Evolutionary conservation across 2,329 filamentous ascomycete species (phyloP).

Genomic region (Ascochyta pisi): DNA sequence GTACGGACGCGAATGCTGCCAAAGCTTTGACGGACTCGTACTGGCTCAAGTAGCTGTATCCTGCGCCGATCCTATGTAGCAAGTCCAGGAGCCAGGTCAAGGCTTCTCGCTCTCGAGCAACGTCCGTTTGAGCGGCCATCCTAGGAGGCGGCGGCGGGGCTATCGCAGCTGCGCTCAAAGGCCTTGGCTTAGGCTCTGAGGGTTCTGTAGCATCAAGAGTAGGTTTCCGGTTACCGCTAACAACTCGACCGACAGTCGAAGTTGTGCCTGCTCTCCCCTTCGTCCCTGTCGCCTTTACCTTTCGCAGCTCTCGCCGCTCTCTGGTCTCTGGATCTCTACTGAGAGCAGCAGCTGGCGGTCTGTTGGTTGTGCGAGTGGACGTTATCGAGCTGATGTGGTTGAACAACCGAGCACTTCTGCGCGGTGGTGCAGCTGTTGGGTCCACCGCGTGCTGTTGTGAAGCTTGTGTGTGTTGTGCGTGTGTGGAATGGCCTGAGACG

Average conservation of each 20-base stretch:
- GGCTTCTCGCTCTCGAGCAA: conserved; percentile 74
- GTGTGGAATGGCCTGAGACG: conserved; percentile 78
- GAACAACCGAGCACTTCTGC: conserved; percentile 54
- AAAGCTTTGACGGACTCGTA: conserved; percentile 82
- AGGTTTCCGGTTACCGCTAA: conserved; percentile 88
- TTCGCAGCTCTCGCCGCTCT: conserved; percentile 78
- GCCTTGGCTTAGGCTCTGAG: conserved; percentile 66
- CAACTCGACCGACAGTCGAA: conserved; percentile 80
- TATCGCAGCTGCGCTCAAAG: conserved; percentile 43
- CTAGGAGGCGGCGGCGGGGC: conserved; percentile 38
- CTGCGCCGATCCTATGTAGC: conserved; percentile 80
- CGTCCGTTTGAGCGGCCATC: conserved; percentile 60
- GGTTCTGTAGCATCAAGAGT: conserved; percentile 70
- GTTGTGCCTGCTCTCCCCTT: conserved; percentile 69
- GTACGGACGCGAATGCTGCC: conserved; percentile 73
- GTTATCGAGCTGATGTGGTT: conserved; percentile 62
- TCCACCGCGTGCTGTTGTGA: conserved; percentile 39
- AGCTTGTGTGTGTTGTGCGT: conserved; percentile 38
- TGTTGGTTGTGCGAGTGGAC: conserved; percentile 67
- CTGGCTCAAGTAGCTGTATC: conserved; percentile 77
- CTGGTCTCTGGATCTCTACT: conserved; percentile 61
- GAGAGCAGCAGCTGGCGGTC: conserved; percentile 66
- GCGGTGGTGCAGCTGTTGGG: conserved; percentile 52
- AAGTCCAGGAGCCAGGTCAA: conserved; percentile 79
- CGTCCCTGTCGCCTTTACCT: conserved; percentile 76